These are phyloP conservation scores for Eutrema japonicum DNA, from an alignment of 345 rosid genomes.

Conservation along the genomic window DNA sequence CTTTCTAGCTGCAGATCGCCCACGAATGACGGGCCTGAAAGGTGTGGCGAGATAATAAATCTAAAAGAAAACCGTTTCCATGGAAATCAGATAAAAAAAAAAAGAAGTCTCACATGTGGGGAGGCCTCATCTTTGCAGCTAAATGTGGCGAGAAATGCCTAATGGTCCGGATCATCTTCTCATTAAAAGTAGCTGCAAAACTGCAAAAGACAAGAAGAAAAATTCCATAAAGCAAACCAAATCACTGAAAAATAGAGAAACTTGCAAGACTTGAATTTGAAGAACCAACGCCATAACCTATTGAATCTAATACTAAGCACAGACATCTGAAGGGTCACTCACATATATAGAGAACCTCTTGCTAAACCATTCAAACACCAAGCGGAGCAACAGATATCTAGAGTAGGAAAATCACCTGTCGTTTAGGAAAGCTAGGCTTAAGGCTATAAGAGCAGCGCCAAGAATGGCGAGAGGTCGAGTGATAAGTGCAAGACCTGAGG, in stretches of 20 bases:
- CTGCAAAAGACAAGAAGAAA: slow-evolving; percentile 46
- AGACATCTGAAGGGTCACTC: not conserved
- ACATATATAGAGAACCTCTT: not conserved
- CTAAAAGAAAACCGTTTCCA: not conserved
- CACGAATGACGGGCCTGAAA: slow-evolving; percentile 48
- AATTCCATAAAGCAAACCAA: not conserved
- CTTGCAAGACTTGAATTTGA: too few relatives aligned
- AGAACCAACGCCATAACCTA: not conserved
- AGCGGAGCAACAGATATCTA: not conserved
- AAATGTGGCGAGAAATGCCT: slow-evolving; percentile 93
- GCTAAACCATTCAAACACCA: not conserved
- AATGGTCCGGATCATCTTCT: slow-evolving; percentile 78
- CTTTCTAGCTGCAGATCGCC: slow-evolving; percentile 44
- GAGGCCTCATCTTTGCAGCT: slow-evolving; percentile 98
- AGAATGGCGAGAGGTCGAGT: slow-evolving; percentile 41
- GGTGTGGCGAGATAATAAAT: slow-evolving; percentile 7
- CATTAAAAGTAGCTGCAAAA: slow-evolving; percentile 90
- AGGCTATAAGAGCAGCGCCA: slow-evolving; percentile 46
- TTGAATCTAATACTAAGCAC: slow-evolving; percentile 2
- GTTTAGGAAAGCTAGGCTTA: slow-evolving; percentile 47
- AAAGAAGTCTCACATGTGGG: slow-evolving; percentile 63
- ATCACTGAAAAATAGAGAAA: too few relatives aligned
- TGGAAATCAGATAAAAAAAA: slow-evolving; percentile 11
- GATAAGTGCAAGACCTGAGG: slow-evolving; percentile 44
- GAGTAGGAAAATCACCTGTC: slow-evolving; percentile 38